phyloP scores from a whole-genome alignment of 495 filamentous ascomycete species.

The Diplogelasinospora grovesii region DNA sequence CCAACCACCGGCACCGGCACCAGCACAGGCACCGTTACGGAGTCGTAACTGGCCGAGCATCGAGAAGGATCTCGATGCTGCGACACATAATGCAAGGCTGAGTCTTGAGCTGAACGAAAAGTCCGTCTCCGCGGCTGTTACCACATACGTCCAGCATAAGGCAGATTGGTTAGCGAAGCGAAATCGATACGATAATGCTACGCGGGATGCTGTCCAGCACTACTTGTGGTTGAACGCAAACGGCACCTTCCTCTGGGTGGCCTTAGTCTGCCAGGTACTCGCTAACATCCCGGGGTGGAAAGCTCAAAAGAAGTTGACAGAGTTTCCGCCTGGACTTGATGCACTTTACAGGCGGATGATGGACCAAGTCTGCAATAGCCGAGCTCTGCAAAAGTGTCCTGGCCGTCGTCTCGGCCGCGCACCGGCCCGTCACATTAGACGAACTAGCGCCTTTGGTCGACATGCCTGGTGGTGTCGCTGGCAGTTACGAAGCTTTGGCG shows the following conservation, averaged over 20 bases:
- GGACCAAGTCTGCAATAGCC: slow-evolving; percentile 4
- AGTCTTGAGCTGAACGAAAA: slow-evolving; percentile 25
- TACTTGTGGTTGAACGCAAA: slow-evolving; percentile 19
- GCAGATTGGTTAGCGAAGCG: slow-evolving; percentile 13
- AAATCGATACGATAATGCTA: slow-evolving; percentile 10
- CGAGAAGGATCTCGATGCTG: slow-evolving; percentile 18
- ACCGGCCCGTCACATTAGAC: slow-evolving; percentile 15
- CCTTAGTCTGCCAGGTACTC: slow-evolving; percentile 26
- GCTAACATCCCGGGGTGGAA: slow-evolving; percentile 1
- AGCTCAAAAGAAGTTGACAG: slow-evolving; percentile 7
- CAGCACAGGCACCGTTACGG: too few relatives aligned
- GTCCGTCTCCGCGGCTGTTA: slow-evolving; percentile 15
- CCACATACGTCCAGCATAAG: slow-evolving; percentile 29
- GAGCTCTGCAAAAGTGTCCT: slow-evolving; percentile 18
- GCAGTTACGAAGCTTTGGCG: neutral
- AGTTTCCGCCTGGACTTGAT: slow-evolving; percentile 15
- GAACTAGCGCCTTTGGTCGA: slow-evolving; percentile 4
- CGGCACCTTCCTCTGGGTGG: slow-evolving; percentile 31
- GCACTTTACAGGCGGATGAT: slow-evolving; percentile 22
- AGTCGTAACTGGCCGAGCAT: slow-evolving; percentile 34
- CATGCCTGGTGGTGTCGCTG: neutral
- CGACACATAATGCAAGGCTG: slow-evolving; percentile 13
- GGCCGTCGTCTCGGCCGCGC: slow-evolving; percentile 4
- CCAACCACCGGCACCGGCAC: too few relatives aligned
- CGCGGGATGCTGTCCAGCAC: slow-evolving; percentile 12